Conservation (phyloP, 306 rosid species). For the Cicer cuneatum region DNA sequence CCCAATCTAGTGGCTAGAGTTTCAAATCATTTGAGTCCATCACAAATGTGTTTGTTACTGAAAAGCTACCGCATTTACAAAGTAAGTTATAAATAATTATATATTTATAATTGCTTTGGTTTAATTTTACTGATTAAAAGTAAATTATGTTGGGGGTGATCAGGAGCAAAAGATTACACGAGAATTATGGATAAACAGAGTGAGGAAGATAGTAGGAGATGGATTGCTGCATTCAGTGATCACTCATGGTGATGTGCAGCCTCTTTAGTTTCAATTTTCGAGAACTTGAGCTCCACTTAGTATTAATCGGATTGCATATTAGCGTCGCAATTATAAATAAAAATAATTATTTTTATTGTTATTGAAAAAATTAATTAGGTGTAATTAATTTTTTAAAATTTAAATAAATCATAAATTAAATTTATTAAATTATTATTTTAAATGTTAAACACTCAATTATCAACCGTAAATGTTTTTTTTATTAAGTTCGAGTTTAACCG, state of each 20-base stretch:
- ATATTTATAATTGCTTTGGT: neutral
- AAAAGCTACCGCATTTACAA: conserved; percentile 44
- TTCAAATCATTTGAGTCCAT: conserved; percentile 45
- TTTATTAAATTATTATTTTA: too few species aligned
- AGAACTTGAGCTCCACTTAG: too few species aligned
- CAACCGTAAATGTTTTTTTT: too few species aligned
- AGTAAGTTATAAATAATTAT: conserved; percentile 44
- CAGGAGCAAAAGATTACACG: conserved; percentile 52
- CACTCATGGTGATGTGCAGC: neutral
- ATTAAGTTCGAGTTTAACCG: too few species aligned
- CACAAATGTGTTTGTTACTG: conserved; percentile 46
- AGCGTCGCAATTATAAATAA: too few species aligned
- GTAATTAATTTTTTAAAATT: too few species aligned
- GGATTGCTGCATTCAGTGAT: conserved; percentile 31
- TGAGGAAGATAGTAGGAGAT: conserved; percentile 49
- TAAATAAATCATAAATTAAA: too few species aligned
- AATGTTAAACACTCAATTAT: too few species aligned
- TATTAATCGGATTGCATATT: too few species aligned
- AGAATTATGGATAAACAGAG: conserved; percentile 37
- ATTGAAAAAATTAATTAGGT: too few species aligned
- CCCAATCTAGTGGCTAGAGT: conserved; percentile 50
- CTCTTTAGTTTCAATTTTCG: conserved; percentile 8
- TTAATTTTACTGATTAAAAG: conserved; percentile 17
- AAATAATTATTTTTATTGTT: too few species aligned
- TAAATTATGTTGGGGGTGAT: conserved; percentile 17